These are phyloP conservation scores for Macaranga tanarius DNA, from an alignment of 441 rosid genomes.

Conservation along the genomic window DNA sequence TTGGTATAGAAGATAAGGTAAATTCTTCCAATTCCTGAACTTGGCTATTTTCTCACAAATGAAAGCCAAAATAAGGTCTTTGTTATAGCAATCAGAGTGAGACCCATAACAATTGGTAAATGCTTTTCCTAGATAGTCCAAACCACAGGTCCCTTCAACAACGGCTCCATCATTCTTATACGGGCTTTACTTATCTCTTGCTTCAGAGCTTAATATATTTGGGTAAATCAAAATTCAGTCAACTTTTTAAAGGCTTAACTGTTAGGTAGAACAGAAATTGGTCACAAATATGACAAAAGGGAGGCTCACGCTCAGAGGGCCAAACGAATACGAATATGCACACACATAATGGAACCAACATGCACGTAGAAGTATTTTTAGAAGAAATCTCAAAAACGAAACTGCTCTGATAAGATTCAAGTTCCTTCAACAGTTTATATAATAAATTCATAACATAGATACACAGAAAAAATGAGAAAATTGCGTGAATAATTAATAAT, in stretches of 20 bases:
- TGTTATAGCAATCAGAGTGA: slow-evolving; percentile 47
- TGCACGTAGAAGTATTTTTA: too few species aligned
- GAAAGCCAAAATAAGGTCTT: slow-evolving; percentile 63
- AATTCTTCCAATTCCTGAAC: too few species aligned
- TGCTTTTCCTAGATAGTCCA: slow-evolving; percentile 68
- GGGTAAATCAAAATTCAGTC: slow-evolving; percentile 7
- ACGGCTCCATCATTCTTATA: slow-evolving; percentile 66
- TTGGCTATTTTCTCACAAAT: slow-evolving; percentile 40
- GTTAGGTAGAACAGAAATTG: not conserved
- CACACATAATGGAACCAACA: too few species aligned
- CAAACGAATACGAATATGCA: too few species aligned
- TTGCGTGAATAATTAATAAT: not conserved
- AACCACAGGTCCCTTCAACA: slow-evolving; percentile 77
- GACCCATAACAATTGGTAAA: slow-evolving; percentile 62
- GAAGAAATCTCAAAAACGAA: too few species aligned
- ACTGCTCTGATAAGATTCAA: too few species aligned
- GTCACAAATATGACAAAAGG: not conserved
- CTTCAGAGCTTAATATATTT: slow-evolving; percentile 48
- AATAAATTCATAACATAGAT: too few species aligned
- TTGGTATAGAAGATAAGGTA: too few species aligned
- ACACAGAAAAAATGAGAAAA: too few species aligned
- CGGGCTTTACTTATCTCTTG: slow-evolving; percentile 75
- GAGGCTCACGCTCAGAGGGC: not conserved
- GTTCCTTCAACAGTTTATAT: too few species aligned
- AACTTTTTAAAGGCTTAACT: not conserved